Percentiles rank a stretch among this genome's conserved stretches.
phyloP scores from a whole-genome alignment of 1,284 basidiomycete species.

The Inonotus obliquus region DNA sequence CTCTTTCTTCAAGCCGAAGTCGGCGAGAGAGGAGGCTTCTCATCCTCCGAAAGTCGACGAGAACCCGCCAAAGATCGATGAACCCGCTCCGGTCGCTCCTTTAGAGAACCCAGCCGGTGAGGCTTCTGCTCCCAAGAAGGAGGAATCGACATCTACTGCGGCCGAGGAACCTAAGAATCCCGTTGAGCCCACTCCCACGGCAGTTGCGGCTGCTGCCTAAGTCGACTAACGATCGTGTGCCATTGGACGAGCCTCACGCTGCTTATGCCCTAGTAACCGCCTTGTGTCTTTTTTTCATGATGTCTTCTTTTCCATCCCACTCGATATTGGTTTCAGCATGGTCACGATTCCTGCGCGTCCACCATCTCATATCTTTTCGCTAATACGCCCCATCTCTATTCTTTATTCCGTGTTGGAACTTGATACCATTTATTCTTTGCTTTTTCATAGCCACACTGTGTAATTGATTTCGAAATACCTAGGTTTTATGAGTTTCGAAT shows the following conservation, averaged over 20 bases:
- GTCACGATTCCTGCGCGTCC: constrained; percentile 21
- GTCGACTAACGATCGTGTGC: constrained; percentile 2
- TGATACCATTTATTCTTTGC: constrained; percentile 18
- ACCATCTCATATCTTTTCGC: constrained; percentile 13
- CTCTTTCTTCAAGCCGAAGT: constrained; percentile 77
- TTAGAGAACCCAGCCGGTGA: constrained; percentile 64
- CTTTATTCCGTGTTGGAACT: constrained; percentile 17
- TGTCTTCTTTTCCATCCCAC: constrained; percentile 3
- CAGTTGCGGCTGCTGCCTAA: constrained; percentile 30
- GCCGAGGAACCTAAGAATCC: constrained; percentile 27
- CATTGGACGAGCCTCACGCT: constrained; percentile 11
- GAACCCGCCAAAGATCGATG: constrained; percentile 74
- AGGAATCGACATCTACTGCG: constrained; percentile 31
- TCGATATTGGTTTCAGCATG: constrained; percentile 10
- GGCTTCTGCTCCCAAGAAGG: constrained; percentile 32
- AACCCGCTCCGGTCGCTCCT: constrained; percentile 68
- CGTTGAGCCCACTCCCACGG: constrained; percentile 31
- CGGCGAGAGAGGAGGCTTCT: constrained; percentile 56
- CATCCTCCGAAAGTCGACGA: constrained; percentile 81
- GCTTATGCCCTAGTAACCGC: constrained; percentile 23
- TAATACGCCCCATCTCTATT: constrained; percentile 17
- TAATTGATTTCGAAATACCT: constrained; percentile 15
- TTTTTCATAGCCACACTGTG: constrained; percentile 16
- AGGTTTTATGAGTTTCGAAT: constrained; percentile 9
- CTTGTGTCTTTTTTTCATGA: constrained; percentile 46